Conservation (phyloP, 2,329 filamentous ascomycete genomes). For the Chrysoporthe cubensis region DNA sequence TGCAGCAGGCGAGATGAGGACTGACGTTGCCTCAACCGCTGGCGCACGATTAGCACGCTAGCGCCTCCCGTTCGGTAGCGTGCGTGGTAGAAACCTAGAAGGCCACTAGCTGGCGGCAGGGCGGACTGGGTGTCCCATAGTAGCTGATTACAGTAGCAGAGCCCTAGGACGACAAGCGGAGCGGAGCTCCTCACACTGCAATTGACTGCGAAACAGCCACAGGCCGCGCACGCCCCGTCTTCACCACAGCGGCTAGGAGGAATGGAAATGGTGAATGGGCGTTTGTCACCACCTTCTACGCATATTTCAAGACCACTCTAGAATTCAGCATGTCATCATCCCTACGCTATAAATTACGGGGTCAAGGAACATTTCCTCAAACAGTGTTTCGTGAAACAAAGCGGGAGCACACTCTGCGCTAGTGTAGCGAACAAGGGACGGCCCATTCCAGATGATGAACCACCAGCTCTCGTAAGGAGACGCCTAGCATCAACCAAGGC, state of each 20-base stretch:
- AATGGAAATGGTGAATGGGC: not conserved
- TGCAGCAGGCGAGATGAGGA: not conserved
- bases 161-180: not conserved
- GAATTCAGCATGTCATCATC: not conserved
- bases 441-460: not conserved
- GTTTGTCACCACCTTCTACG: not conserved
- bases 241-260: not conserved
- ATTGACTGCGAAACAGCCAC: not conserved
- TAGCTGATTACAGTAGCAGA: not conserved
- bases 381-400: constrained; percentile 16
- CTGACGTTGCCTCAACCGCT: not conserved
- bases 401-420: constrained; percentile 10
- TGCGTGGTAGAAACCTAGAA: not conserved
- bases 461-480: not conserved
- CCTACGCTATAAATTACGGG: not conserved
- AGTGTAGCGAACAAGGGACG: not conserved
- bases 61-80: constrained; percentile 5
- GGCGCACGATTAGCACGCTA: not conserved
- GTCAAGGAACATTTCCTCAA: not conserved
- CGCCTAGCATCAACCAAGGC: not conserved
- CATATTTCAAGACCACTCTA: not conserved
- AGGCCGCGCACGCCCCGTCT: not conserved
- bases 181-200: not conserved
- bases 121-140: not conserved
- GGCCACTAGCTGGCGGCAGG: not conserved